These are phyloP conservation scores for Parasitella parasitica DNA, from an alignment of 371 early-diverging fungal species.

Conservation along the genomic window DNA sequence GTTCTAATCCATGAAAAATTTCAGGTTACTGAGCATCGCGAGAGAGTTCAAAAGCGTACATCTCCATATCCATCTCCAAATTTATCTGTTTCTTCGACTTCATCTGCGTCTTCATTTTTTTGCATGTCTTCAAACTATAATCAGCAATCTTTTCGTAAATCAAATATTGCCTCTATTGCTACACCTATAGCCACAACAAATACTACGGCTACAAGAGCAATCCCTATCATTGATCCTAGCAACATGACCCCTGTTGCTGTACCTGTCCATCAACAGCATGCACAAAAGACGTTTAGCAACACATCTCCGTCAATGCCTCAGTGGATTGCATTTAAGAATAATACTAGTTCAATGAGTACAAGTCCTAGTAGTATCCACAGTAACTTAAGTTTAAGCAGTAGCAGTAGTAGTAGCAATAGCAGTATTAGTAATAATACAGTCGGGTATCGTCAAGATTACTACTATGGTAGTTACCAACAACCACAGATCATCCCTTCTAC, in stretches of 20 bases:
- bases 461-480: neutral
- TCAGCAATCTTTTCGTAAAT: neutral
- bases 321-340: conserved; percentile 6
- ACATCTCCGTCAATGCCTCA: conserved; percentile 8
- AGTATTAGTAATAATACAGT: neutral
- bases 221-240: conserved; percentile 46
- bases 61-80: conserved; percentile 39
- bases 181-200: neutral
- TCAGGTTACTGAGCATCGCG: conserved; percentile 32
- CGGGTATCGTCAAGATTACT: neutral
- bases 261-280: conserved; percentile 4
- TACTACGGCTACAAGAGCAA: conserved; percentile 17
- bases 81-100: conserved; percentile 18
- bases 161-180: neutral
- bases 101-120: neutral
- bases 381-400: neutral
- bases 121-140: neutral
- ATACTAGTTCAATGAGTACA: neutral
- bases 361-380: neutral
- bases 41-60: conserved; percentile 37
- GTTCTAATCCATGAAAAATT: neutral
- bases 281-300: neutral
- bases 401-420: conserved; percentile 1
- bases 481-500: neutral
- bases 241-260: conserved; percentile 44